phyloP scores from a whole-genome alignment of 768 basidiomycete species.

The Suillus cothurnatus region DNA sequence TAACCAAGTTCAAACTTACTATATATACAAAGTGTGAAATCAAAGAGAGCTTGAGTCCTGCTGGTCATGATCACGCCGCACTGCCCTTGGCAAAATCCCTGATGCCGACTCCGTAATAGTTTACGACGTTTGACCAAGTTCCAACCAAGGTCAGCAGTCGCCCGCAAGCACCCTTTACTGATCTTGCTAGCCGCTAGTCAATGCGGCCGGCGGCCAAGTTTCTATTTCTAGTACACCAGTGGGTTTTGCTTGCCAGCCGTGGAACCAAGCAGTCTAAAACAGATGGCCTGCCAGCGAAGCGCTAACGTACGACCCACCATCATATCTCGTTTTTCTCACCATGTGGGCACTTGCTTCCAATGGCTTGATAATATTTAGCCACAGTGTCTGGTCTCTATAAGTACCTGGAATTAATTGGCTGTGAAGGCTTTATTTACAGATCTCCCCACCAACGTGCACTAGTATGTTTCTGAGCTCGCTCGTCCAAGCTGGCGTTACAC shows the following conservation, averaged over 20 bases:
- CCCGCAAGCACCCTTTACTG: too few relatives aligned
- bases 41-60: too few relatives aligned
- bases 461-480: conserved; percentile 19
- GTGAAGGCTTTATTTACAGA: neutral
- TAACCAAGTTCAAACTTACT: too few relatives aligned
- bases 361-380: too few relatives aligned
- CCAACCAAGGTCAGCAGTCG: too few relatives aligned
- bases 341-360: neutral
- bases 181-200: neutral
- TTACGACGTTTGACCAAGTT: too few relatives aligned
- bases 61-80: too few relatives aligned
- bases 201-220: neutral
- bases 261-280: neutral
- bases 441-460: neutral
- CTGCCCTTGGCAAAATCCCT: too few relatives aligned
- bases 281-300: too few relatives aligned
- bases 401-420: neutral
- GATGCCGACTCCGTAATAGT: too few relatives aligned
- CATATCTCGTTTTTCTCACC: too few relatives aligned
- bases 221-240: neutral
- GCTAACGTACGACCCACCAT: neutral
- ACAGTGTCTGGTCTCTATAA: neutral
- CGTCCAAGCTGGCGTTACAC: neutral
- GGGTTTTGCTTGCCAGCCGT: neutral
- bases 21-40: too few relatives aligned